These are phyloP conservation scores for Hyphopichia fennica DNA, from an alignment of 1,139 yeast species.

Conservation along the genomic window DNA sequence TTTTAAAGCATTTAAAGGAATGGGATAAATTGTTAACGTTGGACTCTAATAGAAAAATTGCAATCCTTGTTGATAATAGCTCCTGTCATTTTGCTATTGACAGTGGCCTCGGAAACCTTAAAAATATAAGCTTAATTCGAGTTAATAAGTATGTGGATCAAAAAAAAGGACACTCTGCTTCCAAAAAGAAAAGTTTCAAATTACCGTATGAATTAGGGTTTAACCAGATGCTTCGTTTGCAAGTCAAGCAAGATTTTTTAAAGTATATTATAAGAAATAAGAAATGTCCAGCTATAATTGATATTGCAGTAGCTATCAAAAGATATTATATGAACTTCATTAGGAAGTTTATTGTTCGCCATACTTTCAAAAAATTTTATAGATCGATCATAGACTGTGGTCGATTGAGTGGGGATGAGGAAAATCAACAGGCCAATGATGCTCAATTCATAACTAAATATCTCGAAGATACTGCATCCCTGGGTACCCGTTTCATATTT, in stretches of 20 bases:
- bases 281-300: background rate
- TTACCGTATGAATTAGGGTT: constrained; percentile 2
- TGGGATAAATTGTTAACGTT: constrained; percentile 2
- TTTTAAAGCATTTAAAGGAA: constrained; percentile 1
- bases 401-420: background rate
- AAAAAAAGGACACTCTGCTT: background rate
- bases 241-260: background rate
- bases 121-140: constrained; percentile 2
- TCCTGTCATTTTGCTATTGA: background rate
- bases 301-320: background rate
- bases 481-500: background rate
- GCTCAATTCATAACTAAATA: background rate
- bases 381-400: constrained; percentile 2
- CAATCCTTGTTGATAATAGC: background rate
- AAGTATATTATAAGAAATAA: background rate
- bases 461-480: background rate
- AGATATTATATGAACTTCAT: background rate
- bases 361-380: constrained; percentile 1
- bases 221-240: background rate
- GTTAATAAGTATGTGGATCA: background rate
- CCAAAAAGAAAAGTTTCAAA: background rate
- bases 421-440: background rate
- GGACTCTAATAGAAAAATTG: background rate
- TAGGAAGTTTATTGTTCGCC: background rate
- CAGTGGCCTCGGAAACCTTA: background rate